Evolutionary conservation across 2,329 filamentous ascomycete species (phyloP).

Genomic region (Stagonosporopsis tanaceti): DNA sequence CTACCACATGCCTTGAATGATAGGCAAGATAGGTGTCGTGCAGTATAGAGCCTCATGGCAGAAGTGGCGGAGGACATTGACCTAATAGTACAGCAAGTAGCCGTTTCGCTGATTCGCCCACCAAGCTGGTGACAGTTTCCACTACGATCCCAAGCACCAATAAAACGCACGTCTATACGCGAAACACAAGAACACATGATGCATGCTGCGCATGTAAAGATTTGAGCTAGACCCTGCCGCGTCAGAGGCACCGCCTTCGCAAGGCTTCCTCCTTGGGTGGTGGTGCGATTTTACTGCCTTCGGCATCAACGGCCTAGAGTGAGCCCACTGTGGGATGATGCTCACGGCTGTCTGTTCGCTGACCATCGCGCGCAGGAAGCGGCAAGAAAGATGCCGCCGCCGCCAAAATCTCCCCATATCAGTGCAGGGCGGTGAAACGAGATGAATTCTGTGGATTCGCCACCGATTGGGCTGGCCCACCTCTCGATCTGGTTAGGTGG

Average conservation of each 20-base stretch:
- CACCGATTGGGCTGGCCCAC: conserved; percentile 22
- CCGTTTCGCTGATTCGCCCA: conserved; percentile 7
- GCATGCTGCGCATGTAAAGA: conserved; percentile 3
- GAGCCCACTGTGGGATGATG: conserved; percentile 36
- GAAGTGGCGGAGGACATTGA: not conserved
- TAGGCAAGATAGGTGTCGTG: too few species aligned
- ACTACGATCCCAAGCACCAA: conserved; percentile 8
- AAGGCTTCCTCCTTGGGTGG: conserved; percentile 2
- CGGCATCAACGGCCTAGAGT: conserved; percentile 19
- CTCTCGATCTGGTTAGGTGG: conserved; percentile 10
- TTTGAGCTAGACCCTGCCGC: conserved; percentile 12
- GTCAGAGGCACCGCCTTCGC: conserved; percentile 18
- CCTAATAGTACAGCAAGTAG: not conserved
- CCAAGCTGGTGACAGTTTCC: not conserved
- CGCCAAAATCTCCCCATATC: conserved; percentile 30
- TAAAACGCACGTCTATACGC: conserved; percentile 6
- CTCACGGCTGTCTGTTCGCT: conserved; percentile 10
- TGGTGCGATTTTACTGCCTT: conserved; percentile 5
- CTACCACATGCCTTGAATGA: too few species aligned
- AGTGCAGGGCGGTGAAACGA: conserved; percentile 30
- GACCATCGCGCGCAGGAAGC: conserved; percentile 26
- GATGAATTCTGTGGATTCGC: conserved; percentile 13
- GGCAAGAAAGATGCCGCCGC: conserved; percentile 26
- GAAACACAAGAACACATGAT: conserved; percentile 4
- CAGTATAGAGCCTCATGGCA: too few species aligned